Evolutionary conservation across 305 asterid species (phyloP), one percentile per base, ranked within the genome.

Genomic region (Plantago rigida): DNA sequence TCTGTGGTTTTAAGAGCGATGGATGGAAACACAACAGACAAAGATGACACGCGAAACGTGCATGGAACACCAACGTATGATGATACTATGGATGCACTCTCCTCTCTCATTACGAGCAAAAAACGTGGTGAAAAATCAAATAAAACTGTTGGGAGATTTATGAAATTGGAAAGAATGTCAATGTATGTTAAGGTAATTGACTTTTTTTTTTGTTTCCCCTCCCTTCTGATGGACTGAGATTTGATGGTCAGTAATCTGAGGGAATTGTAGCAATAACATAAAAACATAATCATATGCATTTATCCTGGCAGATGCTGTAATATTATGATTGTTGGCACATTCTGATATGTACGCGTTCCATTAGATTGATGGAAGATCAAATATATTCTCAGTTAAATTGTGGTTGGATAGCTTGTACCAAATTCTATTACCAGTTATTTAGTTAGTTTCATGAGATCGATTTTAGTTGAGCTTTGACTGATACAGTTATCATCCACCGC

Each of bases 31-130:
- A 52, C 53, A 26, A 60, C 44, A 55, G 51, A 49, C 48, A 82
- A 61, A 69, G 83, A 86, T 56, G 75, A 74, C 71, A 55, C 63
- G 47, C 58, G 69, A 17, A 55, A 66, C 17, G 67, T 64, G 64
- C 51, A 31, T 68, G 77, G 65, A 68, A 70, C 80, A 24, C 74
- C 87, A 48, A 58, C 84, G 9, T 89, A 87, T 78, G 94, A 89
- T 46, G 51, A 77, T 73, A 86, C 92, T 62, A 89, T 89, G 97
- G 95, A 86, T 68, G 85, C 92, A 53, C 95, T 89, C 70, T 89
- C 97, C 4, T 86, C 92, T 68, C 97, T 89, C 67, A 86, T 89
- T 67, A 77, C 82, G 46, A 54, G 79, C 68, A 75, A 84, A 72
- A 80, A 73, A 41, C 79, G 90, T 60, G 87, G 87, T 59, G 83